Evolutionary conservation across 179 eudicot species (phyloP).

Genomic region (Drosera spatulata): DNA sequence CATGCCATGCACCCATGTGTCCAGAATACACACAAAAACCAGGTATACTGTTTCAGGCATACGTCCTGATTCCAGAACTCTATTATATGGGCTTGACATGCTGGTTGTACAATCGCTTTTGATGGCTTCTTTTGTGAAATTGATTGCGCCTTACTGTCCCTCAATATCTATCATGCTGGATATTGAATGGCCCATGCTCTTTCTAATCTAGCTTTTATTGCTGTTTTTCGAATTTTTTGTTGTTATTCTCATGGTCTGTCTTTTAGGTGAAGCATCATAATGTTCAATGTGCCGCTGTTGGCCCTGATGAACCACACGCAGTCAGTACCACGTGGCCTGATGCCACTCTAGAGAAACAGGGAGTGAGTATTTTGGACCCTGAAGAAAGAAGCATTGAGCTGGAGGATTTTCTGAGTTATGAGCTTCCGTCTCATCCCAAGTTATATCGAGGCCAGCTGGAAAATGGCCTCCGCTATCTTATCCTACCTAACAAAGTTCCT

Average conservation of each 20-base stretch:
- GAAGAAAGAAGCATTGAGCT: constrained; percentile 39
- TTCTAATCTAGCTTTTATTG: not conserved
- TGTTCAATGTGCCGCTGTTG: constrained; percentile 60
- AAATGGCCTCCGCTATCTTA: constrained; percentile 93
- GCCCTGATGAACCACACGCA: constrained; percentile 99
- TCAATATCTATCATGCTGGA: too few species aligned
- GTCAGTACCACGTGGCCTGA: constrained; percentile 75
- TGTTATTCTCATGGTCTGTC: constrained; percentile 3
- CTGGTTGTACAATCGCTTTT: too few species aligned
- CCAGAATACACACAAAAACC: too few species aligned
- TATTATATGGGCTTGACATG: too few species aligned
- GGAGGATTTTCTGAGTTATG: constrained; percentile 47
- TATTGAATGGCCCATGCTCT: too few species aligned
- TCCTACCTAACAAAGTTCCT: constrained; percentile 97
- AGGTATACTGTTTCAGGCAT: too few species aligned
- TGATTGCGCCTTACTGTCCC: too few species aligned
- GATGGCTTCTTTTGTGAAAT: too few species aligned
- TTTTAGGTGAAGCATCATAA: constrained; percentile 40
- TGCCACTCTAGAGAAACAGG: constrained; percentile 58
- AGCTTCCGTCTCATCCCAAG: constrained; percentile 91
- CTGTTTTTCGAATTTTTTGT: constrained; percentile 2
- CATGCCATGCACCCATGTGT: too few species aligned
- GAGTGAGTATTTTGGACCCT: constrained; percentile 41
- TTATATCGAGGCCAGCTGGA: constrained; percentile 71
- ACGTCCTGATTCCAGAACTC: too few species aligned